A percentile compares a stretch with the other conserved stretches of the same genome.
Evolutionary conservation across 768 basidiomycete genomes (phyloP).

Genomic region (Suillus subalutaceus): DNA sequence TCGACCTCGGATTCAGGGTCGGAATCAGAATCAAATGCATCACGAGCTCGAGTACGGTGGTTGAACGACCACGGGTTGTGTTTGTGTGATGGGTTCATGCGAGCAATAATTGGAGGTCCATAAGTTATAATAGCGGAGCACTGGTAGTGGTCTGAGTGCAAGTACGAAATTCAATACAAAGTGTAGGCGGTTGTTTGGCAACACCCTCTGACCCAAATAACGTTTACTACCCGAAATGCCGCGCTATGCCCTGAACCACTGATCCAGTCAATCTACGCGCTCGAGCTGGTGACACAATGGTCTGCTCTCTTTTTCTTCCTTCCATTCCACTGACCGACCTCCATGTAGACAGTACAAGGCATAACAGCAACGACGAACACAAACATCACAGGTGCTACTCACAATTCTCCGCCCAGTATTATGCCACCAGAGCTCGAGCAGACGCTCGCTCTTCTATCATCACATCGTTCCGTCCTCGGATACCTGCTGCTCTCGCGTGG

Average conservation of each 20-base stretch:
- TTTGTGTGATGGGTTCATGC: neutral
- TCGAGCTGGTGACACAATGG: neutral
- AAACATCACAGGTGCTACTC: slow-evolving; percentile 15
- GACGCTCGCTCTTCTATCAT: slow-evolving; percentile 72
- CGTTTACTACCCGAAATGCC: neutral
- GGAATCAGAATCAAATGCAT: slow-evolving; percentile 20
- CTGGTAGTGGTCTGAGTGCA: neutral
- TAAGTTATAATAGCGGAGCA: neutral
- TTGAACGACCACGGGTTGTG: slow-evolving; percentile 31
- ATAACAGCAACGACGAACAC: slow-evolving; percentile 18
- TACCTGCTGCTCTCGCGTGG: slow-evolving; percentile 83
- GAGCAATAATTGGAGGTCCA: neutral
- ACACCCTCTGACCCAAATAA: slow-evolving; percentile 7
- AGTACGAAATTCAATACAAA: neutral
- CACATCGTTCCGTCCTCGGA: slow-evolving; percentile 84
- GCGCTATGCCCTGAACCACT: neutral
- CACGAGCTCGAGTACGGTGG: slow-evolving; percentile 17
- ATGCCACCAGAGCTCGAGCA: slow-evolving; percentile 84
- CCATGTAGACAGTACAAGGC: slow-evolving; percentile 12
- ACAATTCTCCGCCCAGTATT: slow-evolving; percentile 34
- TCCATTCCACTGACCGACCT: neutral
- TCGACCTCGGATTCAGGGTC: slow-evolving; percentile 26
- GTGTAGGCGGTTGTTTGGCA: slow-evolving; percentile 5
- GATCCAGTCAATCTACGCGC: neutral
- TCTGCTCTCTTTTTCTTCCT: neutral